Base-by-base conservation (phyloP, 768 basidiomycete genomes). In the Suillus plorans region DNA sequence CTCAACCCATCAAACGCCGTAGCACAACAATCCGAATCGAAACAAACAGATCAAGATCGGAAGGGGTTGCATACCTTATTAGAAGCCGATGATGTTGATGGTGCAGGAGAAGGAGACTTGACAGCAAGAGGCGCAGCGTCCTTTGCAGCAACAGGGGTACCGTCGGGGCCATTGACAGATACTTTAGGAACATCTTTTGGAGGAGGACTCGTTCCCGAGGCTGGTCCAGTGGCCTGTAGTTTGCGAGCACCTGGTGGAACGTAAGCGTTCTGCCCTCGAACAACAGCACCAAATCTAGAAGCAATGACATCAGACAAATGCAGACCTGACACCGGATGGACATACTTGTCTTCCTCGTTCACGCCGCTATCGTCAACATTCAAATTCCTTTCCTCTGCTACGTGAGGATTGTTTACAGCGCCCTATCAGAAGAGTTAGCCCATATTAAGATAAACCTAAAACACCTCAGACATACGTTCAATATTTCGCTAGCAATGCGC, bases 291-390 rank as follows among this genome's bases (percentile, higher is more conserved):
- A 74, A 94, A 99, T 77, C 95, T 97, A 73, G 49, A 99, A 36
- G 95, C 96, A 72, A 91, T 4, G 91, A 18, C 89, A 82, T 41
- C 89, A 84, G 64, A 97, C 90, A 60, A 92, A 89, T 37, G 97
- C 95, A 34, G 94, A 95, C 63, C 92, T 91, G 74, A 94, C 98
- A 77, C 95, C 97, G 71, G 45, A 56, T 28, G 73, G 8, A 73
- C 86, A 71, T 67, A 98, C 97, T 94, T 96, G 80, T 99, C 97
- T 77, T 99, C 97, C 80, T 99, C 97, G 74, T 96, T 95, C 64
- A 82, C 76, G 47, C 88, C 89, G 64, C 84, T 89, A 68, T 91
- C 90, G 73, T 93, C 90, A 20, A 86, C 77, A 41, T 74, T 71
- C 65, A 86, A 69, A 66, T 82, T 78, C 72, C 97, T 87, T 78